Evolutionary conservation across 805 yeast genomes (phyloP), one percentile per base, ranked within the genome.

Genomic region (Kodamaea jinghongensis): DNA sequence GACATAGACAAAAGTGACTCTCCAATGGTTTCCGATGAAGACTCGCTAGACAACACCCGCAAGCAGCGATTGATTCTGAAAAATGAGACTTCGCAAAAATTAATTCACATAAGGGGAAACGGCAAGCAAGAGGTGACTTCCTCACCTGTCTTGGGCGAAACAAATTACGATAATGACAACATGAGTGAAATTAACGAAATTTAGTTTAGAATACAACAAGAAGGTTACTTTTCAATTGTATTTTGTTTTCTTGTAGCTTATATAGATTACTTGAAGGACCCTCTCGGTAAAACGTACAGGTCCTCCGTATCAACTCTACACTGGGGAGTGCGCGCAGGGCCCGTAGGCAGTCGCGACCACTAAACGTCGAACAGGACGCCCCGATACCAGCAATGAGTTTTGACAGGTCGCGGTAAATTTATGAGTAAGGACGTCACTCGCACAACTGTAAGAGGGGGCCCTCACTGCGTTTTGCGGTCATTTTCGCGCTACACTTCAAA

Each of bases 51-150:
- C 37, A 55, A 56, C 38, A 45, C 46, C 20, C 44, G 63, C 36
- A 58, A 58, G 26, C 63, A 58, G 36, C 26, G 63, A 17, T 39
- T 58, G 14, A 48, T 58, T 3, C 57, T 61, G 6, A 56, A 49
- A 36, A 55, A 51, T 26, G 45, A 52, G 13, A 50, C 55, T 28
- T 41, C 42, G 20, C 54, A 50, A 31, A 57, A 55, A 39, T 44
- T 56, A 17, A 42, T 57, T 22, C 60, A 55, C 29, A 57, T 58
- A 16, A 50, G 50, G 28, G 45, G 52, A 22, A 48, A 53, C 39
- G 58, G 56, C 14, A 47, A 46, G 30, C 50, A 50, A 26, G 56
- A 52, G 17, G 43, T 47, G 14, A 45, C 60, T 2, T 54, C 60
- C 1, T 53, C 60, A 5, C 55, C 58, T 2, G 39, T 39, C 2